Evolutionary conservation across 805 yeast genomes (phyloP).

Genomic region (Diddensiella caesifluorescens): DNA sequence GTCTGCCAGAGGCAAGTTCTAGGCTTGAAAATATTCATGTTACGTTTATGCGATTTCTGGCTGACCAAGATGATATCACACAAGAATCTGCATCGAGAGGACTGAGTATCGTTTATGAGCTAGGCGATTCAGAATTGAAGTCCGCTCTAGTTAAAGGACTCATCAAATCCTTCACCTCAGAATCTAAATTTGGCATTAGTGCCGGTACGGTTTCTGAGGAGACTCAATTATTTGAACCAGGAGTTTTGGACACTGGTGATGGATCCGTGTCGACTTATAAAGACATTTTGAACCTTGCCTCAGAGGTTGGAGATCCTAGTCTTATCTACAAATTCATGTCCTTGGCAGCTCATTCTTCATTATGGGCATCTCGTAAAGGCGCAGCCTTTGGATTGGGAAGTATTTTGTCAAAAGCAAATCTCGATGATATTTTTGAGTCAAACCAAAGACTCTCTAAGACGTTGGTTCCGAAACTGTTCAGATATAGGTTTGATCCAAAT

Average conservation of each 20-base stretch:
- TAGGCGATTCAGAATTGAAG: constrained; percentile 61
- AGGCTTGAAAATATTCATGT: constrained; percentile 60
- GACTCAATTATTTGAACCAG: constrained; percentile 81
- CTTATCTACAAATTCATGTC: constrained; percentile 93
- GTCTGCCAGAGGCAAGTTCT: constrained; percentile 36
- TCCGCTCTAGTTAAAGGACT: constrained; percentile 70
- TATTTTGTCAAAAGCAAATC: constrained; percentile 69
- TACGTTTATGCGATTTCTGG: constrained; percentile 69
- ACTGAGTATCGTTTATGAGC: constrained; percentile 70
- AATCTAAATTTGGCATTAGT: constrained; percentile 41
- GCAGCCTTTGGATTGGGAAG: constrained; percentile 90
- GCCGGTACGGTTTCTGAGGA: constrained; percentile 72
- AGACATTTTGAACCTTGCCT: constrained; percentile 80
- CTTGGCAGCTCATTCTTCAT: constrained; percentile 74
- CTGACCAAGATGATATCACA: constrained; percentile 78
- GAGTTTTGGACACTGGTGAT: constrained; percentile 70
- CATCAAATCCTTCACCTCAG: constrained; percentile 71
- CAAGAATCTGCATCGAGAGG: constrained; percentile 94
- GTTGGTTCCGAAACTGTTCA: constrained; percentile 73
- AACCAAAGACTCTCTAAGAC: constrained; percentile 51
- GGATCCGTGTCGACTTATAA: constrained; percentile 87
- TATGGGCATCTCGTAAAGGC: constrained; percentile 93
- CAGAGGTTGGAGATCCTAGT: constrained; percentile 94
- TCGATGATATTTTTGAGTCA: constrained; percentile 54
- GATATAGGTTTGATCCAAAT: constrained; percentile 84